These are phyloP conservation scores for Mediolabrus comicus DNA, from an alignment of 108 stramenopile species.

Conservation along the genomic window DNA sequence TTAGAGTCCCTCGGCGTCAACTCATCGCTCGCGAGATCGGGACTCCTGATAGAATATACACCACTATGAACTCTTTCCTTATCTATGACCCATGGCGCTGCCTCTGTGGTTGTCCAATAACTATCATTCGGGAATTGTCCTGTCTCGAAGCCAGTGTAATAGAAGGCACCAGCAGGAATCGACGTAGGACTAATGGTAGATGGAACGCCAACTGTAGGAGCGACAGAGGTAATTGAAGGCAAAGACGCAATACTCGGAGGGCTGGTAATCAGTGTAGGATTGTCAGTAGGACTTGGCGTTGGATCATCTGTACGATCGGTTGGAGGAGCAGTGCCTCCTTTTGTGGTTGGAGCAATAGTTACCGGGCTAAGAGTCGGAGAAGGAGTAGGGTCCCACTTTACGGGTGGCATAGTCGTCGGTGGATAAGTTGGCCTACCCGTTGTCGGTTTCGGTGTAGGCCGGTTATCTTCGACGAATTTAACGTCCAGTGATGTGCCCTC, in stretches of 20 bases:
- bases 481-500: conserved; percentile 31
- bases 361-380: neutral
- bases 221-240: neutral
- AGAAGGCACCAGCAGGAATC: neutral
- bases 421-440: conserved; percentile 1
- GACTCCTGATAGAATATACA: neutral
- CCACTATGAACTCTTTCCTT: conserved; percentile 4
- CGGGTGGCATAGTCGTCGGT: conserved; percentile 8
- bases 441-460: neutral
- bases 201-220: neutral
- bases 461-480: conserved; percentile 2
- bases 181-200: neutral
- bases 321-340: neutral
- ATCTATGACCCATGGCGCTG: neutral
- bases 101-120: neutral
- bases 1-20: neutral
- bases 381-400: conserved; percentile 2
- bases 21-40: neutral
- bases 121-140: neutral
- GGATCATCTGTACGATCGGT: neutral
- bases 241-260: neutral
- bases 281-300: neutral
- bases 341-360: neutral
- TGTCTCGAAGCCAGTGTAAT: conserved; percentile 7
- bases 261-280: neutral